Conservation (phyloP, 2,329 filamentous ascomycete species). For the Colletotrichum tropicicola region DNA sequence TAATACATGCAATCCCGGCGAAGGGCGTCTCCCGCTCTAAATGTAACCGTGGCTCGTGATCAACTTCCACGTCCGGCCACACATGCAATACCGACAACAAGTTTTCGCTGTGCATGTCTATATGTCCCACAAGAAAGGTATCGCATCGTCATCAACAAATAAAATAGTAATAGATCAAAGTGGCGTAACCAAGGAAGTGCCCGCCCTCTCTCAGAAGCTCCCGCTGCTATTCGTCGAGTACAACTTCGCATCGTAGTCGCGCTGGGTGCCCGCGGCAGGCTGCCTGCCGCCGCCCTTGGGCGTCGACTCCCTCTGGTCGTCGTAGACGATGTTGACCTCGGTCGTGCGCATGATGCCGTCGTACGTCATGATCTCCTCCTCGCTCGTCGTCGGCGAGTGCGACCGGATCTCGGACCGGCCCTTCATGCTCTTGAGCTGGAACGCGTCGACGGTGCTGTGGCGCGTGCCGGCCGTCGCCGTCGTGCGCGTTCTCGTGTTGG, state of each 20-base stretch:
- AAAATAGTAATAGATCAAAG: background rate
- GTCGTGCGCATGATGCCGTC: slow-evolving; percentile 45
- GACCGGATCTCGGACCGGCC: slow-evolving; percentile 45
- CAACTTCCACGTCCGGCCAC: background rate
- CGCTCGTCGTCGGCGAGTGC: slow-evolving; percentile 43
- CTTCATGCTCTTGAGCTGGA: slow-evolving; percentile 33
- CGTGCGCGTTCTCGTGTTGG: background rate
- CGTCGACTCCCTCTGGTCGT: slow-evolving; percentile 5
- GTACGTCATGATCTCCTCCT: slow-evolving; percentile 52
- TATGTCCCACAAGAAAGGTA: background rate
- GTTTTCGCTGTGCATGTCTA: background rate
- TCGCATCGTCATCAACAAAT: background rate
- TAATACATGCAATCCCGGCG: background rate
- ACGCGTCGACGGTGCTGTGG: background rate
- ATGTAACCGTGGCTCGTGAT: background rate
- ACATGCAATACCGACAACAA: background rate
- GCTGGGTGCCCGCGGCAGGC: background rate
- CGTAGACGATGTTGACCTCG: slow-evolving; percentile 23
- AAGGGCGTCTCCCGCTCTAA: background rate
- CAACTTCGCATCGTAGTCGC: slow-evolving; percentile 1
- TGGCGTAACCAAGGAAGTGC: background rate
- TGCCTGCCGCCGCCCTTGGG: background rate
- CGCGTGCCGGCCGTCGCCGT: slow-evolving; percentile 5
- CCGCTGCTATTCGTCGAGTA: slow-evolving; percentile 9
- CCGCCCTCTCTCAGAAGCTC: slow-evolving; percentile 8